Evolutionary conservation across 2,329 filamentous ascomycete genomes (phyloP).

Genomic region (Coniochaeta hoffmannii): DNA sequence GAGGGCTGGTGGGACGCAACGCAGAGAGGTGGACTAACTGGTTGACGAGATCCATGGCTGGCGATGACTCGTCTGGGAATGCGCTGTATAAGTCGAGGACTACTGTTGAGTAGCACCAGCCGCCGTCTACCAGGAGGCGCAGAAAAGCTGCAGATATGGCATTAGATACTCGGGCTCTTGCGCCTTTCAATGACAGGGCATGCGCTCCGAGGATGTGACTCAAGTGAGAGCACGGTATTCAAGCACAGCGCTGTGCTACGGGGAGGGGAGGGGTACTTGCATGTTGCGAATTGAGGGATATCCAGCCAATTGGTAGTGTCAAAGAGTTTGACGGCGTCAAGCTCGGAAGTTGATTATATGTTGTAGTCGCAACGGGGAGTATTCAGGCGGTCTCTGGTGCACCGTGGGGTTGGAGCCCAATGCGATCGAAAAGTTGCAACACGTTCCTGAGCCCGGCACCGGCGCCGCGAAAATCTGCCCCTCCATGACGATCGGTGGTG

Average conservation of each 20-base stretch:
- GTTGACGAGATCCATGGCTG: slow-evolving; percentile 45
- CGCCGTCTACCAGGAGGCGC: neutral
- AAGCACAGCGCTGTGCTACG: neutral
- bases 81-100: neutral
- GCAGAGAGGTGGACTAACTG: slow-evolving; percentile 31
- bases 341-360: neutral
- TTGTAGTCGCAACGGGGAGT: neutral
- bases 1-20: slow-evolving; percentile 2
- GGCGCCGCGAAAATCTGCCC: neutral
- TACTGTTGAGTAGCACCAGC: neutral
- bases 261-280: neutral
- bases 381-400: neutral
- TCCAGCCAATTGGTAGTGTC: neutral
- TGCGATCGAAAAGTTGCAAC: neutral
- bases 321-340: neutral
- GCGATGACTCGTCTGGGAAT: neutral
- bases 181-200: neutral
- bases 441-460: neutral
- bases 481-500: neutral
- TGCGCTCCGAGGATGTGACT: neutral
- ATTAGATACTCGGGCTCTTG: neutral
- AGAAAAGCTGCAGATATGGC: neutral
- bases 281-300: neutral
- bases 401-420: neutral
- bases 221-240: neutral